Percentiles rank a stretch among this genome's conserved stretches.
Evolutionary conservation across 345 rosid species (phyloP).

Genomic region (Arabidopsis suecica): DNA sequence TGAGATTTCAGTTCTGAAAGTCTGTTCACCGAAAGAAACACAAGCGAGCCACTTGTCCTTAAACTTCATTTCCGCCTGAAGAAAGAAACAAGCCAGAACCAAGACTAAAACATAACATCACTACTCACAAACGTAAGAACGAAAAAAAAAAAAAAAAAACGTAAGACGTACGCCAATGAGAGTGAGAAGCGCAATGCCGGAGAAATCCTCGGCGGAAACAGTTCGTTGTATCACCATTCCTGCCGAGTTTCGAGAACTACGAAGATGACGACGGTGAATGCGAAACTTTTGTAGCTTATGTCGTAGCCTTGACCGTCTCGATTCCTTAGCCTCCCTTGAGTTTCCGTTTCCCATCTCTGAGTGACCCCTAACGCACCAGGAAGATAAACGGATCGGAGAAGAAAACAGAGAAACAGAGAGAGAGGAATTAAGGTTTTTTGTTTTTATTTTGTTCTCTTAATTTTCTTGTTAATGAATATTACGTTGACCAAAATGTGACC

Average conservation of each 20-base stretch:
- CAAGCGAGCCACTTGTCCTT: constrained; percentile 92
- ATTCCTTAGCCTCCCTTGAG: constrained; percentile 40
- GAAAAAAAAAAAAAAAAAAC: not conserved
- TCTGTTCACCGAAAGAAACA: constrained; percentile 87
- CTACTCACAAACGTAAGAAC: not conserved
- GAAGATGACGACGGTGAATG: constrained; percentile 45
- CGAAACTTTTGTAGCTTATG: constrained; percentile 56
- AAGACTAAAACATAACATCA: not conserved
- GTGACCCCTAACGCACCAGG: not conserved
- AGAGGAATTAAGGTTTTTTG: not conserved
- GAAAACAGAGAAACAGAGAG: not conserved
- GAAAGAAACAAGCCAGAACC: constrained; percentile 3
- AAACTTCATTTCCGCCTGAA: constrained; percentile 79
- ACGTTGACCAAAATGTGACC: constrained; percentile 20
- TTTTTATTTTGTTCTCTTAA: not conserved
- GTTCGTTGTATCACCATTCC: constrained; percentile 42
- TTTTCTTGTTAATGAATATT: not conserved
- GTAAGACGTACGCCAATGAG: constrained; percentile 55
- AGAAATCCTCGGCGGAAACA: constrained; percentile 63
- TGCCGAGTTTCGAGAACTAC: constrained; percentile 32
- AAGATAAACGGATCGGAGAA: constrained; percentile 11
- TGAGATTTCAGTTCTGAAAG: constrained; percentile 76
- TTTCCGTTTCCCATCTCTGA: constrained; percentile 40
- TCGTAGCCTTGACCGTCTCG: constrained; percentile 49
- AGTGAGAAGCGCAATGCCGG: constrained; percentile 90